Evolutionary conservation across 345 rosid species (phyloP).

Genomic region (Brassica juncea): DNA sequence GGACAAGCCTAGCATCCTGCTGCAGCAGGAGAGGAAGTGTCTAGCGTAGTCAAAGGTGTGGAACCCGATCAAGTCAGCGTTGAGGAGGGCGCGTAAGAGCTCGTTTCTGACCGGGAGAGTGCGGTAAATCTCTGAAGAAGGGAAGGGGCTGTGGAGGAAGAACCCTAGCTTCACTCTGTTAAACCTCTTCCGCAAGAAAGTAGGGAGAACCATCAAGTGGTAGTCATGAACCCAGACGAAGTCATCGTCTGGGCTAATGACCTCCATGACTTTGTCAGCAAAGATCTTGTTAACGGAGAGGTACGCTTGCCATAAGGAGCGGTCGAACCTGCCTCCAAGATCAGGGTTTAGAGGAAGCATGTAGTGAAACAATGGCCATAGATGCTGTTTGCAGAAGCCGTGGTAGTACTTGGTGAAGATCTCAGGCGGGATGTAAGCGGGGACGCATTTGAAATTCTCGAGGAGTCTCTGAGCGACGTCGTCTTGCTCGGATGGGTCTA

Average conservation of each 20-base stretch:
- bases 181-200: slow-evolving; percentile 86
- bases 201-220: slow-evolving; percentile 92
- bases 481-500: slow-evolving; percentile 69
- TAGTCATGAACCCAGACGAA: slow-evolving; percentile 96
- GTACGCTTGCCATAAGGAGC: slow-evolving; percentile 91
- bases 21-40: slow-evolving; percentile 91
- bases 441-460: slow-evolving; percentile 91
- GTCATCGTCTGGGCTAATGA: slow-evolving; percentile 90
- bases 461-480: slow-evolving; percentile 79
- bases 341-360: slow-evolving; percentile 94
- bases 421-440: slow-evolving; percentile 78
- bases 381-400: slow-evolving; percentile 91
- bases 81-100: slow-evolving; percentile 77
- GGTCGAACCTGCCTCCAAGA: slow-evolving; percentile 84
- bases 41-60: slow-evolving; percentile 96
- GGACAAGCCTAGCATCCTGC: slow-evolving; percentile 90
- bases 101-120: slow-evolving; percentile 90
- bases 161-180: slow-evolving; percentile 88
- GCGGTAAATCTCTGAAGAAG: slow-evolving; percentile 89
- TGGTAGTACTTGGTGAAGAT: slow-evolving; percentile 80
- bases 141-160: slow-evolving; percentile 94
- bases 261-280: slow-evolving; percentile 95
- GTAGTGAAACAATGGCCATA: slow-evolving; percentile 96
- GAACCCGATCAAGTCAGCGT: slow-evolving; percentile 84
- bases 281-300: slow-evolving; percentile 85